Base-by-base conservation (phyloP, 2,329 filamentous ascomycete genomes). In the Colletotrichum lini region DNA sequence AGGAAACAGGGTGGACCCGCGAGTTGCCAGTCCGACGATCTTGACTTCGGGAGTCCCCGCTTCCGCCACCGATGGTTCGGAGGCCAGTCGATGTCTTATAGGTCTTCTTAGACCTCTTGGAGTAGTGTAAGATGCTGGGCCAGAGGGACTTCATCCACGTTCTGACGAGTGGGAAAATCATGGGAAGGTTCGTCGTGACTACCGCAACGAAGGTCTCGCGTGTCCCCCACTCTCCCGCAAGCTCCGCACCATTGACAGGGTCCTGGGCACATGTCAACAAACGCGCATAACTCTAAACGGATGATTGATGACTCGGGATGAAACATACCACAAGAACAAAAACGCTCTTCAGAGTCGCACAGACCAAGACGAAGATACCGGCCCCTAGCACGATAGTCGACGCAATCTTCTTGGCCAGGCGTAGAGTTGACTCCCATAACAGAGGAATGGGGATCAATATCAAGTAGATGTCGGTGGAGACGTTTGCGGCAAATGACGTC, bases 391-490 rank as follows among this genome's bases (percentile, higher is more conserved):
- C 76, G 16, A 82, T 71, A 0, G 77, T 82, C 2, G 80, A 78
- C 0, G 79, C 81, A 16, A 79, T 73, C 69, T 84, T 85, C 72
- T 83, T 83, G 6, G 73, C 47, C 13, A 76, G 75, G 10, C 76
- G 79, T 73, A 84, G 77, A 9, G 73, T 79, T 4, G 81, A 80
- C 62, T 78, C 77, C 79, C 80, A 84, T 1, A 83, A 78, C 78
- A 90, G 87, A 1, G 88, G 88, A 5, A 89, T 80, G 0, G 88
- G 88, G 47, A 91, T 90, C 38, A 84, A 84, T 67, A 91, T 86
- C 10, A 91, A 81, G 73, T 90, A 91, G 1, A 89, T 62, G 73
- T 91, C 89, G 3, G 89, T 91, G 1, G 80, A 74, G 3, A 89
- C 83, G 73, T 90, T 91, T 71, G 87, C 79, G 4, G 82, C 79